Conservation (phyloP, 2,329 filamentous ascomycete genomes). For the Ophiostoma australiae region DNA sequence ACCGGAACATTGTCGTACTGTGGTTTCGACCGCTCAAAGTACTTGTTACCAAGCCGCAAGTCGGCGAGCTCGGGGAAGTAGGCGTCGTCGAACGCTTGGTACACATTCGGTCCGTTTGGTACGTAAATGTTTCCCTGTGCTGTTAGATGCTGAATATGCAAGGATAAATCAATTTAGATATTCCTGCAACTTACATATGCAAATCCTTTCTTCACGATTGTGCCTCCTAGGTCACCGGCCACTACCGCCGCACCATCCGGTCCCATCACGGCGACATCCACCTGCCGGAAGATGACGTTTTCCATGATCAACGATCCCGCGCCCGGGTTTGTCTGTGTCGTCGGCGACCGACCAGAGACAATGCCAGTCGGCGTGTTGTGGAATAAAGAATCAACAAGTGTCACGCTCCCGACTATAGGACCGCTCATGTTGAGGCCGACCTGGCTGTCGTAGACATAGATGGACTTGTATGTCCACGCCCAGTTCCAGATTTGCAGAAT, state of each 20-base stretch:
- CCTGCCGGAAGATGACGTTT: conserved; percentile 43
- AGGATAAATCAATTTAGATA: background rate
- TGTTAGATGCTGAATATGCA: background rate
- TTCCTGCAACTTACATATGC: conserved; percentile 28
- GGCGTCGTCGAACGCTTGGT: conserved; percentile 41
- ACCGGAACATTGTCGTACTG: conserved; percentile 60
- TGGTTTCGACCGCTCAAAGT: conserved; percentile 73
- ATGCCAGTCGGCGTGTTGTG: conserved; percentile 68
- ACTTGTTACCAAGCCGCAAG: conserved; percentile 51
- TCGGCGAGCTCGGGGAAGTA: conserved; percentile 45
- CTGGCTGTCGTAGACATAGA: conserved; percentile 58
- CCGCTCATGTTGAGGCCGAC: conserved; percentile 65
- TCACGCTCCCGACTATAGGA: conserved; percentile 67
- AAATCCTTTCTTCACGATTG: conserved; percentile 52
- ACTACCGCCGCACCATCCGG: conserved; percentile 44
- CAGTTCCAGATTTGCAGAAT: conserved; percentile 72
- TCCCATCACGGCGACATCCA: conserved; percentile 42
- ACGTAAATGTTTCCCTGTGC: conserved; percentile 62
- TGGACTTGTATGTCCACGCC: conserved; percentile 68
- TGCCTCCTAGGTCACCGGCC: conserved; percentile 44
- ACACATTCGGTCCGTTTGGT: conserved; percentile 40
- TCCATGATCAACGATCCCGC: conserved; percentile 46
- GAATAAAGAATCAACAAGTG: conserved; percentile 69
- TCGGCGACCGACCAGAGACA: conserved; percentile 50
- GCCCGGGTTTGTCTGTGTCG: conserved; percentile 34